A percentile compares a stretch with the other conserved stretches of the same genome.
These are phyloP conservation scores for Incumbomyces delicatus DNA, from an alignment of 2,329 filamentous ascomycete species.

Conservation along the genomic window DNA sequence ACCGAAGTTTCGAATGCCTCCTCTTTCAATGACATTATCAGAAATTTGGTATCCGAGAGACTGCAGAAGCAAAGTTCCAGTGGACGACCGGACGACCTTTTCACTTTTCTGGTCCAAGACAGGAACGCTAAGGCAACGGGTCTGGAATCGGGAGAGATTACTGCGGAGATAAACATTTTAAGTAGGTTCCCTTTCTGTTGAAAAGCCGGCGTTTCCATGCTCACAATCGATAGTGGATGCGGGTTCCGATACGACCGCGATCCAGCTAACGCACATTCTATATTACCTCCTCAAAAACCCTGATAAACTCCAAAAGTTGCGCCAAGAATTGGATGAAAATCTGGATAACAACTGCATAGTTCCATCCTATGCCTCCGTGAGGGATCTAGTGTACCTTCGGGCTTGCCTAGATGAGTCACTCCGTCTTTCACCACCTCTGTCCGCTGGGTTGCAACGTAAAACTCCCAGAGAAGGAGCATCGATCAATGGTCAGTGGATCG, in stretches of 20 bases:
- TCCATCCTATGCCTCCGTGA: constrained; percentile 43
- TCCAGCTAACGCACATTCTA: neutral
- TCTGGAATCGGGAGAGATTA: constrained; percentile 27
- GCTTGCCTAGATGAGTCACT: constrained; percentile 10
- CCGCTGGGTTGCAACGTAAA: neutral
- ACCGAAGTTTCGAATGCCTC: constrained; percentile 15
- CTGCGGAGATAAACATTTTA: constrained; percentile 9
- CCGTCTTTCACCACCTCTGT: constrained; percentile 1
- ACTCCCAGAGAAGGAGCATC: constrained; percentile 9
- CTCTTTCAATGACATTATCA: constrained; percentile 38
- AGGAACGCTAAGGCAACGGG: constrained; percentile 30
- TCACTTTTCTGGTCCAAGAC: constrained; percentile 42
- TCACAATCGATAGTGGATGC: neutral
- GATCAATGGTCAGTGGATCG: constrained; percentile 7
- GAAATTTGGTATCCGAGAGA: constrained; percentile 34
- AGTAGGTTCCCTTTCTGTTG: neutral
- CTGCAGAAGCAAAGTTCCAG: constrained; percentile 38
- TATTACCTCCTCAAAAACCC: constrained; percentile 5
- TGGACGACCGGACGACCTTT: constrained; percentile 47
- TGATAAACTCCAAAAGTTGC: constrained; percentile 12
- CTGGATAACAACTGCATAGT: constrained; percentile 6
- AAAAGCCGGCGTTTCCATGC: neutral
- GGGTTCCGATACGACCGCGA: constrained; percentile 10
- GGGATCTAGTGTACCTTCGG: neutral
- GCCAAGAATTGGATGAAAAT: constrained; percentile 12